phyloP scores from a whole-genome alignment of 2,329 filamentous ascomycete species.

The Biscogniauxia mediterranea region DNA sequence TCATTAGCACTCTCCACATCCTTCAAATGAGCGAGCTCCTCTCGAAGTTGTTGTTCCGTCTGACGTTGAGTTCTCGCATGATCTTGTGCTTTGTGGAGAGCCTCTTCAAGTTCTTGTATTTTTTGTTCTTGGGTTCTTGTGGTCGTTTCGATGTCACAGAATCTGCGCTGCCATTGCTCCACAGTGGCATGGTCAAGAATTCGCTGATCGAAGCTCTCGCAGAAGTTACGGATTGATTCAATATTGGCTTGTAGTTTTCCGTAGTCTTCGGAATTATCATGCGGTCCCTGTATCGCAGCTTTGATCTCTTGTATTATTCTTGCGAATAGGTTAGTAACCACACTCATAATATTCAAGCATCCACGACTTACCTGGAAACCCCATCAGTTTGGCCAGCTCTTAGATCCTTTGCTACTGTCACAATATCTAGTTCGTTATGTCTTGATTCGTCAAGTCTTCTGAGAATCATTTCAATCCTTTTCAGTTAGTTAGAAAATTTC shows the following conservation, averaged over 20 bases:
- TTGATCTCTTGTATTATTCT: not conserved
- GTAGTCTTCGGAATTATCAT: not conserved
- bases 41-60: conserved; percentile 12
- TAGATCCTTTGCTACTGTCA: conserved; percentile 15
- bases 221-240: conserved; percentile 11
- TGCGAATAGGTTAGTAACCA: not conserved
- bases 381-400: conserved; percentile 14
- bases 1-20: conserved; percentile 6
- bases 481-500: conserved; percentile 7
- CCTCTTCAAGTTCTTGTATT: conserved; percentile 16
- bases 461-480: conserved; percentile 22
- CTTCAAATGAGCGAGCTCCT: conserved; percentile 11
- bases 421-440: conserved; percentile 6
- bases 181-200: conserved; percentile 4
- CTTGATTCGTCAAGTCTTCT: conserved; percentile 14
- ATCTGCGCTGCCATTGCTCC: conserved; percentile 22
- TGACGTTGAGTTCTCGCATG: conserved; percentile 9
- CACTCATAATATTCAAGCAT: not conserved
- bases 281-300: not conserved
- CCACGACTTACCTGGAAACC: conserved; percentile 18
- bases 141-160: conserved; percentile 9
- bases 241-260: conserved; percentile 8
- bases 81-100: conserved; percentile 11
- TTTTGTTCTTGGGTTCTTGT: conserved; percentile 7
- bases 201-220: conserved; percentile 8